Evolutionary conservation across 2,329 filamentous ascomycete species (phyloP).

Genomic region (Truncatella angustata): DNA sequence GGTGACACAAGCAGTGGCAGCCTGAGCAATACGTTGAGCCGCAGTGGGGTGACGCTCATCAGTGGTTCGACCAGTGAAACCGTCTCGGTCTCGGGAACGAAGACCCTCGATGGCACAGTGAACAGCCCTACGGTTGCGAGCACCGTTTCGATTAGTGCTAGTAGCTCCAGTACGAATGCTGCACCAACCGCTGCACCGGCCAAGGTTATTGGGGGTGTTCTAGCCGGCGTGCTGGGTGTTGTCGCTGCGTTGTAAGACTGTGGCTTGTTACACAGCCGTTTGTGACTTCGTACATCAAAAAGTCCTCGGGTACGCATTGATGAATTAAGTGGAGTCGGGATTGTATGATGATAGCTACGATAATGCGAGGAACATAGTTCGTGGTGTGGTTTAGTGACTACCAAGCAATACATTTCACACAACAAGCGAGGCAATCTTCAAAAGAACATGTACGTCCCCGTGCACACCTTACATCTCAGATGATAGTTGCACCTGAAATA

Average conservation of each 20-base stretch:
- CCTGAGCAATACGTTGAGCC: not conserved
- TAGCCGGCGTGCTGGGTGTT: constrained; percentile 3
- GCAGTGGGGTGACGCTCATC: not conserved
- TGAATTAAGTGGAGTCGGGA: no score
- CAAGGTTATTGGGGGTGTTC: constrained; percentile 2
- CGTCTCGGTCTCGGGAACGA: not conserved
- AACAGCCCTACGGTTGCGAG: not conserved
- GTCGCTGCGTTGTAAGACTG: constrained; percentile 1
- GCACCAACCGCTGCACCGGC: not conserved
- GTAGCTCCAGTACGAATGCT: not conserved
- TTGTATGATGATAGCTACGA: no score
- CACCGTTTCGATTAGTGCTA: not conserved
- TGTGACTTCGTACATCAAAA: no score
- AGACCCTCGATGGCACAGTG: not conserved
- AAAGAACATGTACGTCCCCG: no score
- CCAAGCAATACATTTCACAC: no score
- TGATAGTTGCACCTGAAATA: no score
- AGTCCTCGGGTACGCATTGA: no score
- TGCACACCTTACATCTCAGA: no score
- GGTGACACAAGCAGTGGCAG: not conserved
- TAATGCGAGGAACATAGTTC: no score
- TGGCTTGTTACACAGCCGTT: no score
- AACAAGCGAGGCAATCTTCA: no score
- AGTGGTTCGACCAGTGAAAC: not conserved
- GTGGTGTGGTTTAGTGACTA: no score